Conservation (phyloP, 768 basidiomycete genomes). For the Exsudoporus frostii region DNA sequence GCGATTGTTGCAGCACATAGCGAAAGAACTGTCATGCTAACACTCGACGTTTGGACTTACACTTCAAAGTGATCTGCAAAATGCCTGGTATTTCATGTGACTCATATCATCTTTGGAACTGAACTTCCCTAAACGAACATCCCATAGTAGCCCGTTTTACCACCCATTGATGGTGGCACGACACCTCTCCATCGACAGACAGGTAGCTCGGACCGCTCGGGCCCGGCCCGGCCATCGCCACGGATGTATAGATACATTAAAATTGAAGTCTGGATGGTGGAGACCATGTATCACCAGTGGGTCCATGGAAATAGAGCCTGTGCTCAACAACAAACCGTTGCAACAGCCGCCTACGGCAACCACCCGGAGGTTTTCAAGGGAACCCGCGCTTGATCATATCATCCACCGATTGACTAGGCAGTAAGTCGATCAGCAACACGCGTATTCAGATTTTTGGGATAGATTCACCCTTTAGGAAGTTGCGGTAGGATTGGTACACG, state of each 20-base stretch:
- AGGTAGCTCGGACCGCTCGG: too few species aligned
- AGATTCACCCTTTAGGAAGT: neutral
- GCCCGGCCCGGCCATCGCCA: neutral
- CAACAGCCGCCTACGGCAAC: neutral
- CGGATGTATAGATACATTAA: neutral
- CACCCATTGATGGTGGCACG: neutral
- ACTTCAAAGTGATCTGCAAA: neutral
- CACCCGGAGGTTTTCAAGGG: neutral
- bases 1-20: neutral
- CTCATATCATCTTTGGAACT: neutral
- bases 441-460: neutral
- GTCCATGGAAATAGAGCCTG: neutral
- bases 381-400: neutral
- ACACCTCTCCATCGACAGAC: neutral
- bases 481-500: neutral
- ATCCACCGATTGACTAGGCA: neutral
- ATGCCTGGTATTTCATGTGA: neutral
- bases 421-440: neutral
- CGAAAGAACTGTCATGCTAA: neutral
- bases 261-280: neutral
- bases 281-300: neutral
- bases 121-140: neutral
- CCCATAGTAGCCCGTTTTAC: neutral
- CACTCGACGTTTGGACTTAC: neutral
- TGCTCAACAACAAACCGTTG: neutral